Evolutionary conservation across 2,329 filamentous ascomycete species (phyloP), one percentile per base, ranked within the genome.

Genomic region (Thielaviopsis musarum): DNA sequence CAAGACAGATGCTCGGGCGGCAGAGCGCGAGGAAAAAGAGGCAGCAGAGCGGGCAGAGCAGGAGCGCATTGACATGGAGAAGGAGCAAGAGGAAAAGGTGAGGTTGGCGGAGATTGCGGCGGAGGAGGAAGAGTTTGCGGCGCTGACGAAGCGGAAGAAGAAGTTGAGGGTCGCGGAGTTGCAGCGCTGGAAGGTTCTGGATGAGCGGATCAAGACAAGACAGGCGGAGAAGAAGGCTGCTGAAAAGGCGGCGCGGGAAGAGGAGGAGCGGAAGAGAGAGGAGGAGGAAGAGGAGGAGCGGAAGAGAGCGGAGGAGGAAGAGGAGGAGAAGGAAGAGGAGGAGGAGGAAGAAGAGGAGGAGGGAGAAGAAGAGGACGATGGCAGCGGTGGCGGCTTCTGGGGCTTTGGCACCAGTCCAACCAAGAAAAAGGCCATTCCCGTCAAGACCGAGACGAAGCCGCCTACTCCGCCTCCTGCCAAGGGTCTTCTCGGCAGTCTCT

Each of bases 71-170:
- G 56, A 45, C n/a, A 52, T 30, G n/a, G 52, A 41, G 51, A 24
- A 24, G n/a, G 30, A 34, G 12, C 41, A 48, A 21, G 52, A n/a
- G 10, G 62, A 54, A 10, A 26, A 52, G 45, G 48, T 51, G 52
- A 30, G 21, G 26, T 22, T 45, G 24, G 59, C 52, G 26, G 45
- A 38, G n/a, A 53, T 53, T 56, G 52, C 48, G 15, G 52, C 38
- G 6, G 58, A 55, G n/a, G 70, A 74, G 61, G 66, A 67, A 12
- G 71, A 76, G 60, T 66, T 75, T 13, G 70, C 67, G 15, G 65
- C 67, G 3, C 67, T 77, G 4, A 74, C 73, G 52, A 69, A 71
- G 24, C 80, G 78, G 65, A 79, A 77, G 64, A 80, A 76, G 66
- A 77, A 70, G 61, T 64, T 76, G 13, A 66, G 65, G 1, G 77